A percentile compares a stretch with the other conserved stretches of the same genome.
Evolutionary conservation across 1,139 yeast genomes (phyloP).

Genomic region (Geotrichum candidum): DNA sequence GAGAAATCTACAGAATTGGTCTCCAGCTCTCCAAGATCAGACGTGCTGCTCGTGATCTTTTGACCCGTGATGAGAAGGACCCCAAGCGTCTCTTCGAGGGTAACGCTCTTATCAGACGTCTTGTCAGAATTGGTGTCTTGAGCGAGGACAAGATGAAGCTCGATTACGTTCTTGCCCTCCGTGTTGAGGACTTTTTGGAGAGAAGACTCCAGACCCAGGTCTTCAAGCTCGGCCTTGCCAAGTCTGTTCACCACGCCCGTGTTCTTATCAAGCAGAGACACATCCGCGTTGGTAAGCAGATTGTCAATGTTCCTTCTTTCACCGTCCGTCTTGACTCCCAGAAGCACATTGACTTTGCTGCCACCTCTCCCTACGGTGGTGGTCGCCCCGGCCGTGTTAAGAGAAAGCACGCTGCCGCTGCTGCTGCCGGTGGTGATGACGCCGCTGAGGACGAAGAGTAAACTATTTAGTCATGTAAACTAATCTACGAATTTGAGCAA

Average conservation of each 20-base stretch:
- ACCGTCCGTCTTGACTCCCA: slow-evolving; percentile 99
- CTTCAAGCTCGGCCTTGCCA: slow-evolving; percentile 99
- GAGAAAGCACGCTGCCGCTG: slow-evolving; percentile 86
- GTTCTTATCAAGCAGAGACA: slow-evolving; percentile 98
- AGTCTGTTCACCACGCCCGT: slow-evolving; percentile 99
- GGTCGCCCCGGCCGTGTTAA: slow-evolving; percentile 99
- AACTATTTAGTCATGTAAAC: slow-evolving; percentile 13
- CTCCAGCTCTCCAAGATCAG: slow-evolving; percentile 99
- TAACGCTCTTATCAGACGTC: slow-evolving; percentile 96
- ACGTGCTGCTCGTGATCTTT: slow-evolving; percentile 99
- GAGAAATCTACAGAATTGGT: slow-evolving; percentile 98
- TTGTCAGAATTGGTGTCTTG: slow-evolving; percentile 97
- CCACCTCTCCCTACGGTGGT: slow-evolving; percentile 99
- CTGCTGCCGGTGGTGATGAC: slow-evolving; percentile 50
- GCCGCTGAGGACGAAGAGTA: slow-evolving; percentile 56
- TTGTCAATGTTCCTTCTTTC: slow-evolving; percentile 98
- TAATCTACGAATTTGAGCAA: background rate
- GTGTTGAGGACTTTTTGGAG: slow-evolving; percentile 98
- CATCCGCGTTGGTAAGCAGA: slow-evolving; percentile 99
- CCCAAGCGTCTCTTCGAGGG: slow-evolving; percentile 99
- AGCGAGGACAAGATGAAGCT: slow-evolving; percentile 99
- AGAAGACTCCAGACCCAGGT: slow-evolving; percentile 99
- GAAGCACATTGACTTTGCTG: slow-evolving; percentile 99
- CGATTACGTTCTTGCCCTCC: slow-evolving; percentile 98
- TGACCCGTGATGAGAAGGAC: slow-evolving; percentile 99